Base-by-base conservation (phyloP, 208 protist genomes). In the Crithidia fasciculata region DNA sequence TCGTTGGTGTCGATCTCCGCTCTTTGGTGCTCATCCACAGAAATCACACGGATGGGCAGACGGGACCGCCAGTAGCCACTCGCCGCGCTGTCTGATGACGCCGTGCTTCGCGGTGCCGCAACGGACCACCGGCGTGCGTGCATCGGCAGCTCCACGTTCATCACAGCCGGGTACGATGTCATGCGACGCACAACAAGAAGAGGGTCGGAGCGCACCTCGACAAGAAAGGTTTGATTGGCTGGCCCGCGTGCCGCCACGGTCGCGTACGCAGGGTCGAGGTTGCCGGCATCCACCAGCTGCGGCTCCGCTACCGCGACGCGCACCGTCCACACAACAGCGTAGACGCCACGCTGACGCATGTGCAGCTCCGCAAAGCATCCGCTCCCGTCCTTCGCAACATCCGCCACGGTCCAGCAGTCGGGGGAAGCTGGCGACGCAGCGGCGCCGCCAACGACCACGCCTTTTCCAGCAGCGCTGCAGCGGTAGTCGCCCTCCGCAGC, bases 101-200 rank as follows among this genome's bases (percentile, higher is more conserved):
- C 8, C 12, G 57, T 44, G 16, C 37, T 40, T 3, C 55, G 69
- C n/a, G 91, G 88, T 9, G 90, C 83, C 39, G 69, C 5, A 36
- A 95, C 83, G n/a, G 54, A 36, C 72, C 81, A 84, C 16, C 69
- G 83, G 0, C 75, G 76, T 40, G 71, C 75, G 74, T 94, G 82
- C 92, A 96, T 96, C 43, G 92, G 88, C 16, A 96, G 71, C 59
- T 82, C 71, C 8, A 95, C 59, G 8, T 55, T 44, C 6, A 94
- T 66, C 41, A 57, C 49, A 6, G 54, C 36, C 19, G 89, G 92
- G 56, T 88, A 82, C 50, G 67, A 73, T 2, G 81, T 70, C 50
- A 88, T 74, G 8, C 92, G 92, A 16, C 88, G 92, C 39, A 93
- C 86, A 8, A 96, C 72, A 9, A 93, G 43, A 6, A 84, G 83